phyloP scores from a whole-genome alignment of 2,329 filamentous ascomycete species.

The Cercospora brassicicola region DNA sequence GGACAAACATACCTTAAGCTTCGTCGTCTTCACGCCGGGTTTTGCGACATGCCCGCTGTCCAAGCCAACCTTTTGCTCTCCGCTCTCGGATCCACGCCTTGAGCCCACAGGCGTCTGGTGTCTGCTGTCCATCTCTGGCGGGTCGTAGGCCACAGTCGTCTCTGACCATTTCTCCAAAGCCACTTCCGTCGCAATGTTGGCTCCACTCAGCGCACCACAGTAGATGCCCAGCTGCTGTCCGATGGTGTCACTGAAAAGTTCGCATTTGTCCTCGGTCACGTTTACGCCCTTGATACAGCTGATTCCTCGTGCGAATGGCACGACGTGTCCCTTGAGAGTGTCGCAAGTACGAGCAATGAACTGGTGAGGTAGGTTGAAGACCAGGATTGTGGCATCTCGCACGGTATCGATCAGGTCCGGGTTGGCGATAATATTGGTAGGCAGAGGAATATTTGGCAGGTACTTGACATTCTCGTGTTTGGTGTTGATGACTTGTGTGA shows the following conservation, averaged over 20 bases:
- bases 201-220: conserved; percentile 90
- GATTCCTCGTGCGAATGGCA: conserved; percentile 89
- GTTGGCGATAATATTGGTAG: conserved; percentile 80
- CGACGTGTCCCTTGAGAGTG: conserved; percentile 80
- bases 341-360: conserved; percentile 88
- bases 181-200: conserved; percentile 94
- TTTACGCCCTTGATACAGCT: conserved; percentile 98
- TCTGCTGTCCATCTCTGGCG: conserved; percentile 81
- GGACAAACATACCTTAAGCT: conserved; percentile 2
- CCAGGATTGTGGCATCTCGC: conserved; percentile 78
- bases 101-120: conserved; percentile 63
- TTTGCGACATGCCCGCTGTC: conserved; percentile 25
- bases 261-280: conserved; percentile 80
- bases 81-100: conserved; percentile 40
- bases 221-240: conserved; percentile 90
- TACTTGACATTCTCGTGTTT: conserved; percentile 98
- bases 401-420: conserved; percentile 78
- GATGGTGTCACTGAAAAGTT: conserved; percentile 92
- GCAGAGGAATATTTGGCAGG: conserved; percentile 82
- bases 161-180: conserved; percentile 95
- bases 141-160: conserved; percentile 94
- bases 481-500: conserved; percentile 87
- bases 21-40: conserved; percentile 59
- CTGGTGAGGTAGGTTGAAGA: conserved; percentile 96
- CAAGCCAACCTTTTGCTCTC: conserved; percentile 19